Conservation (phyloP, 495 filamentous ascomycete species). For the Coniosporium apollinis region DNA sequence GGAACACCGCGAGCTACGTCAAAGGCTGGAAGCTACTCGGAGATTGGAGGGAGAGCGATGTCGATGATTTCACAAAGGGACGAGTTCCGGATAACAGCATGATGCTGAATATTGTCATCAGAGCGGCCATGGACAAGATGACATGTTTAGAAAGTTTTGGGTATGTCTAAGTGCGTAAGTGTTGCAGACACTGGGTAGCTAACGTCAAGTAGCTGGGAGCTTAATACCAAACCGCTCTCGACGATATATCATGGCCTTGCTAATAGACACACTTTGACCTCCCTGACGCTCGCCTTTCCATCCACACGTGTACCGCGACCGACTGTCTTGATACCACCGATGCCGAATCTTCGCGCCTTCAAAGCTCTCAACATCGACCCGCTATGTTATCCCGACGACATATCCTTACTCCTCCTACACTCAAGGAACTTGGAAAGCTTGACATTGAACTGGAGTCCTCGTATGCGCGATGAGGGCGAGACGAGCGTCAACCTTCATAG, state of each 20-base stretch:
- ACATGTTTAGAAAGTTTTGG: constrained; percentile 34
- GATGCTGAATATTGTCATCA: constrained; percentile 43
- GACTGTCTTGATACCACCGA: constrained; percentile 37
- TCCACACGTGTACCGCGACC: constrained; percentile 40
- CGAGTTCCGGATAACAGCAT: constrained; percentile 45
- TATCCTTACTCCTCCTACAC: constrained; percentile 36
- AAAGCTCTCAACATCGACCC: constrained; percentile 44
- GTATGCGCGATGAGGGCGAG: constrained; percentile 42
- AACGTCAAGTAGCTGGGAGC: constrained; percentile 33
- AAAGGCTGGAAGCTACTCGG: constrained; percentile 36
- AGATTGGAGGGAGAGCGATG: constrained; percentile 39
- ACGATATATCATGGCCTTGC: constrained; percentile 39
- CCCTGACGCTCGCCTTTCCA: constrained; percentile 38
- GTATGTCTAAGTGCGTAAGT: no score
- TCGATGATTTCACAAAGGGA: constrained; percentile 40
- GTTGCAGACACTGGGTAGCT: no score
- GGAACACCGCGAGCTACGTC: constrained; percentile 34
- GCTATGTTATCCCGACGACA: constrained; percentile 47
- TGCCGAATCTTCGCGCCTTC: constrained; percentile 36
- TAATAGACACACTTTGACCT: constrained; percentile 31
- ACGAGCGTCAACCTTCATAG: constrained; percentile 35
- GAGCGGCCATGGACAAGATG: constrained; percentile 44
- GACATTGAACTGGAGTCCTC: constrained; percentile 42
- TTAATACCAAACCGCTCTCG: constrained; percentile 45
- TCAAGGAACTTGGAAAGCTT: constrained; percentile 37